Conservation (phyloP, 2,329 filamentous ascomycete species). For the Bertia moriformis region DNA sequence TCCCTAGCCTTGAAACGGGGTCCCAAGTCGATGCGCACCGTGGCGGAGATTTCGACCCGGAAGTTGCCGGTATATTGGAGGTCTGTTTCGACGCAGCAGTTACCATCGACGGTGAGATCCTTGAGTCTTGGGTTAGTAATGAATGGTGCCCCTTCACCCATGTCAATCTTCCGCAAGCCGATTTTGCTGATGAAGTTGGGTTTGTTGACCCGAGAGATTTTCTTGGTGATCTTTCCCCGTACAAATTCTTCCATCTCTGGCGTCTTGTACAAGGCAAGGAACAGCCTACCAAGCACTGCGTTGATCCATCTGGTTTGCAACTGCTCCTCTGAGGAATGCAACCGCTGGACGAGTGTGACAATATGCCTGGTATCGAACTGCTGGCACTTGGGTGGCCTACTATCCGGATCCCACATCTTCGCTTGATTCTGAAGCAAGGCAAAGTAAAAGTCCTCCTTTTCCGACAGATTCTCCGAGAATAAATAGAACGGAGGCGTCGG, state of each 20-base stretch:
- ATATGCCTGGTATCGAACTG: conserved; percentile 75
- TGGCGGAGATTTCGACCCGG: conserved; percentile 79
- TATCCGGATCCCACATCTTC: conserved; percentile 11
- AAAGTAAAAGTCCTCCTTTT: conserved; percentile 98
- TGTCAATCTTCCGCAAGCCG: conserved; percentile 67
- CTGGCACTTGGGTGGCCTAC: conserved; percentile 52
- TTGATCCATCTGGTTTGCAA: conserved; percentile 87
- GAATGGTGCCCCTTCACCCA: conserved; percentile 74
- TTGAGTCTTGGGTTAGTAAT: conserved; percentile 79
- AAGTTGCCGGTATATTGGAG: conserved; percentile 81
- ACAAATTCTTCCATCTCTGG: conserved; percentile 67
- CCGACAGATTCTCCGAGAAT: conserved; percentile 87
- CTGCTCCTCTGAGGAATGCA: conserved; percentile 86
- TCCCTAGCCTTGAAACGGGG: conserved; percentile 77
- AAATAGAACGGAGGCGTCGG: conserved; percentile 58
- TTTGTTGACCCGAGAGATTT: conserved; percentile 85
- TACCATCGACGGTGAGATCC: conserved; percentile 82
- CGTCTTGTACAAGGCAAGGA: conserved; percentile 77
- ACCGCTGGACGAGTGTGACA: conserved; percentile 72
- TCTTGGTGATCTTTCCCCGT: conserved; percentile 79
- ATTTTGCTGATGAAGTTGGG: conserved; percentile 80
- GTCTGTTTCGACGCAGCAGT: conserved; percentile 75
- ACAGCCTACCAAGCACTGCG: conserved; percentile 74
- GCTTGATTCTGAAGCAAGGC: conserved; percentile 76
- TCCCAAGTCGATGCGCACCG: conserved; percentile 80